phyloP scores from a whole-genome alignment of 371 early-diverging fungal genomes.

The Parasitella parasitica region DNA sequence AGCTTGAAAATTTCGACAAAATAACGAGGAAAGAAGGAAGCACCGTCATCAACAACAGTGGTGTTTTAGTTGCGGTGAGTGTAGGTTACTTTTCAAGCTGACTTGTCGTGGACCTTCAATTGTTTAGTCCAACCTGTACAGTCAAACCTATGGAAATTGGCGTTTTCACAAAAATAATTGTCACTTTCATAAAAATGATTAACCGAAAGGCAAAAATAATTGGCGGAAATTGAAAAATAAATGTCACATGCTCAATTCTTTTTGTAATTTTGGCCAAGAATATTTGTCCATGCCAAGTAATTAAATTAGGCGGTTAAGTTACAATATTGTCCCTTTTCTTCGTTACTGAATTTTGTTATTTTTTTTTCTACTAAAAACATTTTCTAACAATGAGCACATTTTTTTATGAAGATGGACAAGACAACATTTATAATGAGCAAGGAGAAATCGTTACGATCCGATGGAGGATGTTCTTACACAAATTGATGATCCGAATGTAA shows the following conservation, averaged over 20 bases:
- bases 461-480: conserved; percentile 20
- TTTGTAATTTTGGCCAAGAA: conserved; percentile 14
- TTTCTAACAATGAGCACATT: conserved; percentile 7
- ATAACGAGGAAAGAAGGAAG: too few species aligned
- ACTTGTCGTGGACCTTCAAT: too few species aligned
- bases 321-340: background rate
- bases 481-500: conserved; percentile 8
- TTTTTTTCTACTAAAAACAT: background rate
- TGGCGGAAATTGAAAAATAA: background rate
- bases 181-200: conserved; percentile 1
- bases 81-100: too few species aligned
- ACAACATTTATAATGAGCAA: conserved; percentile 19
- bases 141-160: conserved; percentile 12
- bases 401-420: conserved; percentile 13
- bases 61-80: too few species aligned
- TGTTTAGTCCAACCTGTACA: too few species aligned
- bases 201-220: background rate
- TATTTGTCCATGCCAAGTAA: conserved; percentile 9
- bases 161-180: conserved; percentile 1
- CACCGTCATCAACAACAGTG: too few species aligned
- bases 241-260: conserved; percentile 10
- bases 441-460: conserved; percentile 16
- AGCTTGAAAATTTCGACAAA: too few species aligned
- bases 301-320: background rate
- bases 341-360: conserved; percentile 5